phyloP scores from a whole-genome alignment of 345 rosid genomes.

The Carallia brachiata region DNA sequence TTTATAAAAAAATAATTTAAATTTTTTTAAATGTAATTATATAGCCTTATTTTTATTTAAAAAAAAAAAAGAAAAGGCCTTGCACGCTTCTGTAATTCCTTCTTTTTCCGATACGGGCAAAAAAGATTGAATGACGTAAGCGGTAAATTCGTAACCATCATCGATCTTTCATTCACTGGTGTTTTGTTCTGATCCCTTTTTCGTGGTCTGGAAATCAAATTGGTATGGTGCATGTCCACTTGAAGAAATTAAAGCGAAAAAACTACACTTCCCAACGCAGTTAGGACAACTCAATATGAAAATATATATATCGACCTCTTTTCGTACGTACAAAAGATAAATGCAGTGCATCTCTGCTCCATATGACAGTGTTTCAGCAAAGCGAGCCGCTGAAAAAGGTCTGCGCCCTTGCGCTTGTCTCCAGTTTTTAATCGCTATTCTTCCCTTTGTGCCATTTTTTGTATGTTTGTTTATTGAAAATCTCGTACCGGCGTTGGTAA shows the following conservation, averaged over 20 bases:
- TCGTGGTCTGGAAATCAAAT: background rate
- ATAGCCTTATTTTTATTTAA: too few relatives aligned
- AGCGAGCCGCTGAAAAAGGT: background rate
- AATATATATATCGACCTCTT: background rate
- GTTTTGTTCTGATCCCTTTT: too few relatives aligned
- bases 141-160: too few relatives aligned
- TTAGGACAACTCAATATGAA: slow-evolving; percentile 15
- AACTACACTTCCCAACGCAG: slow-evolving; percentile 1
- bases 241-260: background rate
- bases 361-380: background rate
- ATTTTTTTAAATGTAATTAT: too few relatives aligned
- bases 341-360: background rate
- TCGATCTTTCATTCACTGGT: too few relatives aligned
- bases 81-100: too few relatives aligned
- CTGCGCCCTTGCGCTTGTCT: slow-evolving; percentile 10
- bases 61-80: too few relatives aligned
- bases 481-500: background rate
- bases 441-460: background rate
- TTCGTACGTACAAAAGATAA: slow-evolving; percentile 12
- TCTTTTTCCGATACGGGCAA: too few relatives aligned
- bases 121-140: too few relatives aligned
- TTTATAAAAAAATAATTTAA: too few relatives aligned
- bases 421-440: slow-evolving; percentile 13
- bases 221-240: too few relatives aligned
- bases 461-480: background rate